Conservation (phyloP, 352 stramenopile species). For the Phytophthora multivora region DNA sequence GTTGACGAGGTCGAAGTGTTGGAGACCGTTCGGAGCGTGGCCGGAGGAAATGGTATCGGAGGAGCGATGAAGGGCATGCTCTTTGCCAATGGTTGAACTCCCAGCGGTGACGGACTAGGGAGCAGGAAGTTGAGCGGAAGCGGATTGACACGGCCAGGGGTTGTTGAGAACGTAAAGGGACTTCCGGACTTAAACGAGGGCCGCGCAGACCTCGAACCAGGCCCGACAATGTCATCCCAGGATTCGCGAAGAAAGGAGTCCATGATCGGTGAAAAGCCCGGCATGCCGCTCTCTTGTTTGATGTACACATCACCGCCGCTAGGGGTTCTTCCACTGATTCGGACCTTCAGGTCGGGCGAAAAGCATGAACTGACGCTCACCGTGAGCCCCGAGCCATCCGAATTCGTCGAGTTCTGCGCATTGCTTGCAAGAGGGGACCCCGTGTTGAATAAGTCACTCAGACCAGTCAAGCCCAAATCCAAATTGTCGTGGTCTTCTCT, state of each 20-base stretch:
- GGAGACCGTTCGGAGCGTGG: conserved; percentile 25
- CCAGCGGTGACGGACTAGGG: conserved; percentile 14
- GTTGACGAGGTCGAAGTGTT: conserved; percentile 33
- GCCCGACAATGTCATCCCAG: conserved; percentile 55
- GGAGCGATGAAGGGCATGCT: conserved; percentile 20
- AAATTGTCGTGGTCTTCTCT: conserved; percentile 46
- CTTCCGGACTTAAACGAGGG: conserved; percentile 33
- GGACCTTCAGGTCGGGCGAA: conserved; percentile 48
- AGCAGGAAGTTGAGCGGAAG: conserved; percentile 35
- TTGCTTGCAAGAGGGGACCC: conserved; percentile 23
- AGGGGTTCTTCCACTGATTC: conserved; percentile 27
- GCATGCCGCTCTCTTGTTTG: conserved; percentile 44
- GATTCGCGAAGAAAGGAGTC: conserved; percentile 65
- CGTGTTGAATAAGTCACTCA: conserved; percentile 53
- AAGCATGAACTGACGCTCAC: conserved; percentile 19
- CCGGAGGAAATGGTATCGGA: conserved; percentile 26
- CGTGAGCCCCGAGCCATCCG: not conserved
- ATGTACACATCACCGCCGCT: conserved; percentile 34
- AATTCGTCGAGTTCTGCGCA: conserved; percentile 4
- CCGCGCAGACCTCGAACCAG: conserved; percentile 25
- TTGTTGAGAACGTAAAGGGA: conserved; percentile 22
- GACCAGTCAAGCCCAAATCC: conserved; percentile 46
- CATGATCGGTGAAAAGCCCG: conserved; percentile 56
- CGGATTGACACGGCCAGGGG: conserved; percentile 31
- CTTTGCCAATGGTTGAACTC: conserved; percentile 18